phyloP scores from a whole-genome alignment of 2,329 filamentous ascomycete genomes.

The Verruconis gallopava region DNA sequence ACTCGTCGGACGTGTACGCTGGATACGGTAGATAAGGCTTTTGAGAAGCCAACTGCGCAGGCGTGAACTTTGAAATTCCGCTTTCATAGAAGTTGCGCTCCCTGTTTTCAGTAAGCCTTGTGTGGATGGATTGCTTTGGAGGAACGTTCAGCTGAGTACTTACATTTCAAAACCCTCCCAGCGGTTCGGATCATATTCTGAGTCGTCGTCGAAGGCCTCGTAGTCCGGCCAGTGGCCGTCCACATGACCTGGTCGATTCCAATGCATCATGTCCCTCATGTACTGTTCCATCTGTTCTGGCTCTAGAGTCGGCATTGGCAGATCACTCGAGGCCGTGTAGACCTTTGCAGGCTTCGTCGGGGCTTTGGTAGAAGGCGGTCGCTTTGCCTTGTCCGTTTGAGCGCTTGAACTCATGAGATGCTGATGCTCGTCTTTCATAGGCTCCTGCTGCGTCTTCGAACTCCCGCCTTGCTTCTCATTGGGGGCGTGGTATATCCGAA shows the following conservation, averaged over 20 bases:
- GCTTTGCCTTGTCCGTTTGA: neutral
- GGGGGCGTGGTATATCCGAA: neutral
- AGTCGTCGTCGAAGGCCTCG: slow-evolving; percentile 26
- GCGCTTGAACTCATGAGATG: neutral
- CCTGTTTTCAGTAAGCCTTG: too few species aligned
- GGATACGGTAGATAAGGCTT: slow-evolving; percentile 57
- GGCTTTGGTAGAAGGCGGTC: neutral
- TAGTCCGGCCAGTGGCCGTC: slow-evolving; percentile 33
- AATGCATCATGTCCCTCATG: slow-evolving; percentile 30
- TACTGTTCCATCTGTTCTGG: slow-evolving; percentile 18
- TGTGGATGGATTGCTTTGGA: too few species aligned
- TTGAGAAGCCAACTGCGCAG: slow-evolving; percentile 27
- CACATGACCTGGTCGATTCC: slow-evolving; percentile 23
- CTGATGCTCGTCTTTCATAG: slow-evolving; percentile 4
- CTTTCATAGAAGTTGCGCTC: slow-evolving; percentile 26
- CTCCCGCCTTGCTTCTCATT: too few species aligned
- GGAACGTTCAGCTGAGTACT: too few species aligned
- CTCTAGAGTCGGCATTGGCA: neutral
- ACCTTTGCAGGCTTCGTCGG: neutral
- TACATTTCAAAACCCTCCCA: slow-evolving; percentile 33
- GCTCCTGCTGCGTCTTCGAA: neutral
- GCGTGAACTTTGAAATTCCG: slow-evolving; percentile 11
- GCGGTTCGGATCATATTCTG: slow-evolving; percentile 35
- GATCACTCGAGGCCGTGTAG: neutral
- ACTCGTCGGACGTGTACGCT: slow-evolving; percentile 50